Evolutionary conservation across 441 rosid species (phyloP), one percentile per base, ranked within the genome.

Genomic region (Syzygium syzygioides): DNA sequence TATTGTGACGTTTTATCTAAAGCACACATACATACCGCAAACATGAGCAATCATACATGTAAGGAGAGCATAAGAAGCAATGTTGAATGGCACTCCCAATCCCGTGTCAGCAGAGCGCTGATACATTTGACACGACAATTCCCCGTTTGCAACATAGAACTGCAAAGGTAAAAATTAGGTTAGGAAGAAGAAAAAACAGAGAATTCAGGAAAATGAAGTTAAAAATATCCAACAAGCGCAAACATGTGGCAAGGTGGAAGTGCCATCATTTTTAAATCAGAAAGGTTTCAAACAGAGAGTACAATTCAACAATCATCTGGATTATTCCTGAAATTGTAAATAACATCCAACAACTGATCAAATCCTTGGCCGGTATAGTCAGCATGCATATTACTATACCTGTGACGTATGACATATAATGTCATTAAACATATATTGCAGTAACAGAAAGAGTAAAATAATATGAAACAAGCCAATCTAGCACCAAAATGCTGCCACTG

Each of bases 401-500:
- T 96, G 89, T 62, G 87, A 87, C 87, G 76, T 32, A 53, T 18
- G 14, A 32, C 15, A 37, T 45, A 14, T 50, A 52, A 37, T 50
- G 48, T 45, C 14, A 12, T 83, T 54, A 76, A 85, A 86, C 30
- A 86, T 55, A 53, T 55, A 10, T 45, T 86, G 85, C 85, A 18
- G 59, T 55, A 86, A 13, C 68, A 41, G 19, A 90, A 86, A 52
- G 30, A 4, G 28, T 37, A 9, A 18, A 87, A 85, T 68, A 90
- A 83, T 66, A 57, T 52, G n/a, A 32, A 86, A 88, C 56, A 53
- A 68, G 92, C 90, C 13, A 85, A 96, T 98, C 96, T 95, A 62
- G 99, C 99, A 84, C 99, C 99, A 92, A 96, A 97, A 91, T 96
- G 98, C 86, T 98, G 93, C 99, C 99, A 97, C 87, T 97, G 99